Base-by-base conservation (phyloP, 257 asterid species). In the Parsonsia alboflavescens region DNA sequence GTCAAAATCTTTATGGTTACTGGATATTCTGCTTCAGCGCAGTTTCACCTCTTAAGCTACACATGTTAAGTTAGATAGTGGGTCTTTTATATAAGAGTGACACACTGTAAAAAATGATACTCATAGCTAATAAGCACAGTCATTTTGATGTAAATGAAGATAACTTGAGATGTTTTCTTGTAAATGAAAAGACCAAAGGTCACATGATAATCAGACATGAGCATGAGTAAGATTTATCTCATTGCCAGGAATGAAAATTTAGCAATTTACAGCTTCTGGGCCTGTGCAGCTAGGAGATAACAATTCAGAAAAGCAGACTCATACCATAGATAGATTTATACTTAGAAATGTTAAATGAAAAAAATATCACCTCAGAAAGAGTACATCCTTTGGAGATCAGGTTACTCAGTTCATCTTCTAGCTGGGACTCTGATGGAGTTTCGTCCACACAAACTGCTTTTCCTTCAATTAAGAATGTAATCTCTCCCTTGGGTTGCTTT, bases 401-500 rank as follows among this genome's bases (percentile, higher is more conserved):
- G 78, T 85, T 88, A 54, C 85, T 77, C 85, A 95, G 82, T 76
- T 92, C 96, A 71, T 82, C 80, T 79, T 88, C 98, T 71, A 95
- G 86, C 87, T 95, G 84, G 33, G 93, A 87, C 68, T 90, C 97
- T 0, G 96, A 76, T 44, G 88, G 89, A 58, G 82, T 57, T 82
- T 89, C 89, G 49, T 78, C 94, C 62, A 68, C 81, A 45, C 76
- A 70, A 58, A 67, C 72, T 12, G 79, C 12, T 76, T 82, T 83
- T 64, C 98, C 98, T 85, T 92, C 96, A 63, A 95, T 80, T 82
- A 95, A 80, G 69, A 95, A 80, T n/a, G 96, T 95, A 70, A 92
- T 92, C 86, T 95, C 98, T 63, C 98, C 97, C 89, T 88, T 92
- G 0, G 93, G 96, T 73, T 87, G 97, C 81, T 80, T 93, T 42